phyloP scores from a whole-genome alignment of 2,329 filamentous ascomycete genomes.

The Lizonia empirigonia region DNA sequence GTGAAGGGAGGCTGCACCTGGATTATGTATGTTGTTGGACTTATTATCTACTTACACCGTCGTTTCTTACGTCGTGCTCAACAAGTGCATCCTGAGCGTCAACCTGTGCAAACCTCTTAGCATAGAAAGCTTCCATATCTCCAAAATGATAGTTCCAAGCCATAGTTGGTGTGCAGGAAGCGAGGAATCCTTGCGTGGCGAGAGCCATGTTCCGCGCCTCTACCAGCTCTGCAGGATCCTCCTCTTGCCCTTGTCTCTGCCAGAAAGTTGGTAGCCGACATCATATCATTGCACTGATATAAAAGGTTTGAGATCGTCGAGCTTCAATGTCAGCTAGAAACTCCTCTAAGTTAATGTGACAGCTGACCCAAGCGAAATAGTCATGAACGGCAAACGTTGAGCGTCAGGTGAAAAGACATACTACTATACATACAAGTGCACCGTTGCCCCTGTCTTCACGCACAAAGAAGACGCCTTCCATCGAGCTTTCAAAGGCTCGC shows the following conservation, averaged over 20 bases:
- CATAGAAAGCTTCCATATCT: conserved; percentile 22
- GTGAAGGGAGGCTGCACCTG: background rate
- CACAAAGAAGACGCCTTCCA: too few relatives aligned
- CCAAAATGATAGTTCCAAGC: conserved; percentile 25
- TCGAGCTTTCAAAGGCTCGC: too few relatives aligned
- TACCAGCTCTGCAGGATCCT: conserved; percentile 17
- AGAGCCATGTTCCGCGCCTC: conserved; percentile 19
- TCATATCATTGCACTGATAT: conserved; percentile 20
- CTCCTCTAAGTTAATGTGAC: too few relatives aligned
- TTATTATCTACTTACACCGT: background rate
- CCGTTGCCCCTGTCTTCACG: too few relatives aligned
- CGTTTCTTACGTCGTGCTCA: conserved; percentile 15
- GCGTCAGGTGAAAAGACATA: too few relatives aligned
- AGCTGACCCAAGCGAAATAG: too few relatives aligned
- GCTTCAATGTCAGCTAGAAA: conserved; percentile 13
- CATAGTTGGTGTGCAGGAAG: conserved; percentile 18
- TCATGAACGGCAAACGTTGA: too few relatives aligned
- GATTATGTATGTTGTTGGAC: too few relatives aligned
- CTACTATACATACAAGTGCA: too few relatives aligned
- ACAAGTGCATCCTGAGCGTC: conserved; percentile 15
- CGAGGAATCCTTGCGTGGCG: conserved; percentile 14
- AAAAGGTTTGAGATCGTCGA: conserved; percentile 14
- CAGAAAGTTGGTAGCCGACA: conserved; percentile 20
- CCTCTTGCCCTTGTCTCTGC: conserved; percentile 18
- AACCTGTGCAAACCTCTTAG: conserved; percentile 20